Evolutionary conservation across 257 asterid genomes (phyloP).

Genomic region (Nicotiana noctiflora): DNA sequence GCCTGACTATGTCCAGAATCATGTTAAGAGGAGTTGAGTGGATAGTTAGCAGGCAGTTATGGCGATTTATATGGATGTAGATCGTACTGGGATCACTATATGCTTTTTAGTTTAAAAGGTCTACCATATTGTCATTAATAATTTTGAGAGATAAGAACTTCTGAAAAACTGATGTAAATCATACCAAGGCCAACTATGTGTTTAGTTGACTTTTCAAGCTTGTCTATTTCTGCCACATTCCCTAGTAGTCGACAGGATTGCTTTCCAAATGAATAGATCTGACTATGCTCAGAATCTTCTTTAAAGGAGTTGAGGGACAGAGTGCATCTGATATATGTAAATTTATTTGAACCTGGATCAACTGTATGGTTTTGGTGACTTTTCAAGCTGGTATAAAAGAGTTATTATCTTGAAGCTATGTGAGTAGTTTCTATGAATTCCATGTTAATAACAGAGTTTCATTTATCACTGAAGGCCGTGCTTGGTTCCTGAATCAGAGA

Average conservation of each 20-base stretch:
- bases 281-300: neutral
- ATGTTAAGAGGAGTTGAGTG: neutral
- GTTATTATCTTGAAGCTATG: neutral
- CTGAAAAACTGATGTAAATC: neutral
- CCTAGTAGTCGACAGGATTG: neutral
- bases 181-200: neutral
- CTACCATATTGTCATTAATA: neutral
- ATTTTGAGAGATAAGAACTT: neutral
- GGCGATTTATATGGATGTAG: neutral
- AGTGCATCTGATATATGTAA: neutral
- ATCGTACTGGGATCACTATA: neutral
- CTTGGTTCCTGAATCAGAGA: slow-evolving; percentile 59
- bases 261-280: neutral
- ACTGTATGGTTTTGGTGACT: neutral
- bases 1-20: neutral
- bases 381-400: neutral
- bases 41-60: neutral
- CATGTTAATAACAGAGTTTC: neutral
- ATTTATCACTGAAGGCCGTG: slow-evolving; percentile 41
- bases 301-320: neutral
- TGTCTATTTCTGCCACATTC: neutral
- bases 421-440: neutral
- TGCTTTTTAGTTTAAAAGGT: neutral
- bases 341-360: neutral
- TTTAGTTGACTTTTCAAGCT: neutral